Percentiles rank a stretch among this genome's conserved stretches.
These are phyloP conservation scores for Carpinus fangiana DNA, from an alignment of 306 rosid genomes.

Conservation along the genomic window DNA sequence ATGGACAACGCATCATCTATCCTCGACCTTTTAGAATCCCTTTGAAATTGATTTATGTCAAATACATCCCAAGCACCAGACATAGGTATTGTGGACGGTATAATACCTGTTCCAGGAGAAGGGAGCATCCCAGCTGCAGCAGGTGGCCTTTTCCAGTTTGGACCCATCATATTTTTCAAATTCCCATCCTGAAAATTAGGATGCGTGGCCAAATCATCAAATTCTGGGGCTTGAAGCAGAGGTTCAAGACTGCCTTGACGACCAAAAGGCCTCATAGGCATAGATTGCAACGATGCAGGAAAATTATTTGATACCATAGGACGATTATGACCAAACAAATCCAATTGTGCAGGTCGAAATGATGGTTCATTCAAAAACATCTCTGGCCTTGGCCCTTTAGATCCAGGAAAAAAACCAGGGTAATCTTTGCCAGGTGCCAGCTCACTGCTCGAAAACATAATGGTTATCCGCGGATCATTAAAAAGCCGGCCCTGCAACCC, in stretches of 20 bases:
- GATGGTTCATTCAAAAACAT: conserved; percentile 56
- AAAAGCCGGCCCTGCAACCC: conserved; percentile 98
- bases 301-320: conserved; percentile 64
- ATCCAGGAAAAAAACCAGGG: conserved; percentile 54
- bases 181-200: conserved; percentile 69
- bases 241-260: conserved; percentile 70
- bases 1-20: conserved; percentile 57
- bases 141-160: conserved; percentile 84
- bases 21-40: conserved; percentile 80
- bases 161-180: conserved; percentile 64
- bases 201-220: conserved; percentile 51
- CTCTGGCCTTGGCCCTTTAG: conserved; percentile 74
- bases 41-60: conserved; percentile 70
- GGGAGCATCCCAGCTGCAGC: conserved; percentile 70
- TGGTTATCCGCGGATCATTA: conserved; percentile 89
- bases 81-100: conserved; percentile 59
- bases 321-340: conserved; percentile 61
- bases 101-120: conserved; percentile 62
- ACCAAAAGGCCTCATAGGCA: conserved; percentile 73
- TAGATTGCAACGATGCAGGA: conserved; percentile 57
- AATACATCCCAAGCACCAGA: conserved; percentile 78
- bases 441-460: conserved; percentile 86
- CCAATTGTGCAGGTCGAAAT: conserved; percentile 64
- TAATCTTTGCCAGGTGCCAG: conserved; percentile 68
- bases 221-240: conserved; percentile 58